phyloP scores from a whole-genome alignment of 1,284 basidiomycete genomes.

The Fomitopsis pinicola region DNA sequence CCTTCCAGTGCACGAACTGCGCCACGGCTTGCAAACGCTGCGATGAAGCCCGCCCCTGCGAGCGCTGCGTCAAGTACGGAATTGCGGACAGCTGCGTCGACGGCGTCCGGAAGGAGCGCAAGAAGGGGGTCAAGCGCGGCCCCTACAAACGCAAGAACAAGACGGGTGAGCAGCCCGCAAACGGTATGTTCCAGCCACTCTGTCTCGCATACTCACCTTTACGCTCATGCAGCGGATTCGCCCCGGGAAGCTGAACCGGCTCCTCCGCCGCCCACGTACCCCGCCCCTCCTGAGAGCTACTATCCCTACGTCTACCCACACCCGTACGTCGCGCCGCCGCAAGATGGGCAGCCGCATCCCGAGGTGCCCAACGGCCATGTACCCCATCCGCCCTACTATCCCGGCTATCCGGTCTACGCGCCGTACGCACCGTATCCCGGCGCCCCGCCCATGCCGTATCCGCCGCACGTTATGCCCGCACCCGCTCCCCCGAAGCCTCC shows the following conservation, averaged over 20 bases:
- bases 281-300: slow-evolving; percentile 48
- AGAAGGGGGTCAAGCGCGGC: slow-evolving; percentile 83
- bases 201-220: slow-evolving; percentile 28
- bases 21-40: slow-evolving; percentile 85
- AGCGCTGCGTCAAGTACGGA: slow-evolving; percentile 79
- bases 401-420: slow-evolving; percentile 27
- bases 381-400: slow-evolving; percentile 26
- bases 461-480: slow-evolving; percentile 18
- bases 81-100: slow-evolving; percentile 67
- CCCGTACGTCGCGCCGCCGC: slow-evolving; percentile 24
- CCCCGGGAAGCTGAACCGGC: slow-evolving; percentile 21
- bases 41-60: slow-evolving; percentile 75
- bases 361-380: slow-evolving; percentile 17
- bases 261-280: slow-evolving; percentile 32
- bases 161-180: slow-evolving; percentile 16
- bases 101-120: slow-evolving; percentile 76
- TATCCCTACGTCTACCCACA: slow-evolving; percentile 47
- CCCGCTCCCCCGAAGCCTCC: slow-evolving; percentile 7
- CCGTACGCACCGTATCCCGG: slow-evolving; percentile 23
- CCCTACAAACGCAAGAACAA: slow-evolving; percentile 80
- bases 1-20: slow-evolving; percentile 74
- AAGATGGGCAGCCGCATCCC: slow-evolving; percentile 35
- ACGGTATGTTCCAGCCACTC: slow-evolving; percentile 7
- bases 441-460: slow-evolving; percentile 22
- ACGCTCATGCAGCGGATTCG: slow-evolving; percentile 10